Evolutionary conservation across 768 basidiomycete species (phyloP).

Genomic region (Suillus variegatus): DNA sequence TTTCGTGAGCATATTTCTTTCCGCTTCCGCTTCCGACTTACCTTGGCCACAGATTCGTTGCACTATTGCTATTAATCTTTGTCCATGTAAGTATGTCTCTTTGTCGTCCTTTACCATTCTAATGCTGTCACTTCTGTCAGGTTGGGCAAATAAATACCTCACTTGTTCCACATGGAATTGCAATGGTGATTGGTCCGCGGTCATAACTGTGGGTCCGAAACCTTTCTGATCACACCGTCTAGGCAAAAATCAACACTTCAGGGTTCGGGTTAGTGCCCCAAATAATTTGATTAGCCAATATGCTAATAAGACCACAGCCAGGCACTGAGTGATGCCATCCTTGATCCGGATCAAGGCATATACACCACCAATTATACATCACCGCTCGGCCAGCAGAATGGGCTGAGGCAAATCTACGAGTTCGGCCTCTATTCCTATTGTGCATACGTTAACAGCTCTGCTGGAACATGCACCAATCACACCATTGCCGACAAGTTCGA

Average conservation of each 20-base stretch:
- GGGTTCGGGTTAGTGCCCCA: slow-evolving; percentile 58
- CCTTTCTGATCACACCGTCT: slow-evolving; percentile 19
- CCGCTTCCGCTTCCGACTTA: slow-evolving; percentile 16
- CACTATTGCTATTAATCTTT: slow-evolving; percentile 70
- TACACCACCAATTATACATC: slow-evolving; percentile 68
- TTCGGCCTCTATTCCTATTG: slow-evolving; percentile 86
- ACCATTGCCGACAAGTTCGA: slow-evolving; percentile 59
- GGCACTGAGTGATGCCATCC: slow-evolving; percentile 48
- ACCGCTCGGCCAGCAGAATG: slow-evolving; percentile 55
- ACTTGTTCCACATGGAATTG: slow-evolving; percentile 65
- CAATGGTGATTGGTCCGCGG: slow-evolving; percentile 57
- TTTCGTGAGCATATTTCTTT: slow-evolving; percentile 55
- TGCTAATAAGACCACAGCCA: slow-evolving; percentile 29
- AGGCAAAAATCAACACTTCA: slow-evolving; percentile 73
- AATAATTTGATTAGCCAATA: background rate
- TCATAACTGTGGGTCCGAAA: slow-evolving; percentile 8
- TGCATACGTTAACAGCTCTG: slow-evolving; percentile 60
- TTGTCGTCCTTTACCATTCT: slow-evolving; percentile 15
- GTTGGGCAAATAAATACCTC: slow-evolving; percentile 84
- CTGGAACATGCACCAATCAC: slow-evolving; percentile 65
- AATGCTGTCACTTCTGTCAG: slow-evolving; percentile 40
- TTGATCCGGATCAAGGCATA: slow-evolving; percentile 61
- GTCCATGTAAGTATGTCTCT: slow-evolving; percentile 60
- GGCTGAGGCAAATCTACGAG: slow-evolving; percentile 70
- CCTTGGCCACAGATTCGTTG: slow-evolving; percentile 23